Evolutionary conservation across 257 asterid genomes (phyloP).

Genomic region (Nicotiana attenuata): DNA sequence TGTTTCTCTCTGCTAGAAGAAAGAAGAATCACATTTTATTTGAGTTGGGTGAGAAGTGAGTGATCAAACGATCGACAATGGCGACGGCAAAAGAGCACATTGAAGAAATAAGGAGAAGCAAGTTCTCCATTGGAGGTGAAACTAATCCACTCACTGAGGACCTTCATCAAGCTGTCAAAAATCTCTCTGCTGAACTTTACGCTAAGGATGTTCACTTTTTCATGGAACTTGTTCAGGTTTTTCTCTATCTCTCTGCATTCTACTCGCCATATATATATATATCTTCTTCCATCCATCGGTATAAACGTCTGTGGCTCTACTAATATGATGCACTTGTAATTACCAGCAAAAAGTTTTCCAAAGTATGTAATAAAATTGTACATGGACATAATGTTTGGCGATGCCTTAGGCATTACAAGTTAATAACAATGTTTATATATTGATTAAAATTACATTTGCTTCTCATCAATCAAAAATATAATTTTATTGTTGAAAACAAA

Average conservation of each 20-base stretch:
- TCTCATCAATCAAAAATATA: too few relatives aligned
- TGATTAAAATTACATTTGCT: too few relatives aligned
- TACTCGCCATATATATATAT: too few relatives aligned
- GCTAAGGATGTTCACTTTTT: constrained; percentile 33
- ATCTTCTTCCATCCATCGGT: too few relatives aligned
- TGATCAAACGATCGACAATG: not conserved
- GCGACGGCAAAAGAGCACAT: constrained; percentile 27
- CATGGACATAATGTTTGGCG: too few relatives aligned
- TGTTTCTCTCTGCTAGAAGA: not conserved
- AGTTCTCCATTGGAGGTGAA: constrained; percentile 31
- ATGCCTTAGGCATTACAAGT: too few relatives aligned
- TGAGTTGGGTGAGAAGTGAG: not conserved
- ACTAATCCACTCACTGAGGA: constrained; percentile 29
- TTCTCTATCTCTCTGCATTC: not conserved
- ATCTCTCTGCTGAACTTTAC: constrained; percentile 37
- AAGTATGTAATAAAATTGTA: too few relatives aligned
- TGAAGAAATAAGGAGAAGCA: constrained; percentile 28
- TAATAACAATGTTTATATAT: too few relatives aligned
- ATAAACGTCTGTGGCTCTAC: too few relatives aligned
- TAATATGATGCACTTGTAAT: too few relatives aligned
- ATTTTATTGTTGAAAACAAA: too few relatives aligned
- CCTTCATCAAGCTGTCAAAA: constrained; percentile 35
- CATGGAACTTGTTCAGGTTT: constrained; percentile 37
- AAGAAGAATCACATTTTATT: not conserved
- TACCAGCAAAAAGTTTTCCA: too few relatives aligned